A percentile compares a stretch with the other conserved stretches of the same genome.
Evolutionary conservation across 768 basidiomycete species (phyloP).

Genomic region (Postia placenta): DNA sequence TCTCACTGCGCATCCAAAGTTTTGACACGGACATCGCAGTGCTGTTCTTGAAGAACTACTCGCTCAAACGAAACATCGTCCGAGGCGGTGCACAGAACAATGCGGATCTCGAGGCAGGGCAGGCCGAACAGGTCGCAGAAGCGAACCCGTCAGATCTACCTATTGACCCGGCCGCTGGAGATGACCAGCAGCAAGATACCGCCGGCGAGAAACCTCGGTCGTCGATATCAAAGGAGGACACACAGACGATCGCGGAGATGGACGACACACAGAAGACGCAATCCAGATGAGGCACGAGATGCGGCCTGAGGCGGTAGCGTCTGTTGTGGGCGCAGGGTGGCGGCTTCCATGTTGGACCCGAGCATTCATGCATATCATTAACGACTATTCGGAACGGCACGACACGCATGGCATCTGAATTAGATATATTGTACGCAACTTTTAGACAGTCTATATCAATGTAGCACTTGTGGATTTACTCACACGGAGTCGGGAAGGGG

Average conservation of each 20-base stretch:
- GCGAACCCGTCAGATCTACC: conserved; percentile 3
- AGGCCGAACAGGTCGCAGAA: conserved; percentile 7
- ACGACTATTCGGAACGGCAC: background rate
- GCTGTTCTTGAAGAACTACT: conserved; percentile 53
- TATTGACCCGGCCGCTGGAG: conserved; percentile 5
- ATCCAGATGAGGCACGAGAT: background rate
- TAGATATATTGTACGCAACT: background rate
- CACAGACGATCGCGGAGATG: background rate
- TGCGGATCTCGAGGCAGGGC: conserved; percentile 21
- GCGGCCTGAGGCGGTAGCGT: no score
- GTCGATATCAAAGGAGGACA: conserved; percentile 3
- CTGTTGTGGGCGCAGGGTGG: no score
- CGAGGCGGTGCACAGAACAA: conserved; percentile 27
- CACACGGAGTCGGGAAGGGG: no score
- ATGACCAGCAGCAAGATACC: conserved; percentile 1
- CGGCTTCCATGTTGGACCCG: background rate
- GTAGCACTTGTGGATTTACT: no score
- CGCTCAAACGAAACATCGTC: conserved; percentile 46
- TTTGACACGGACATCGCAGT: conserved; percentile 26
- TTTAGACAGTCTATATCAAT: background rate
- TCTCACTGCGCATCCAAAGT: background rate
- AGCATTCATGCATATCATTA: no score
- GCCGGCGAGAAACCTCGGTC: background rate
- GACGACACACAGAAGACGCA: background rate
- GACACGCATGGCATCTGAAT: background rate